These are phyloP conservation scores for Yamadazyma takamatsuzukensis DNA, from an alignment of 805 yeast species.

Conservation along the genomic window DNA sequence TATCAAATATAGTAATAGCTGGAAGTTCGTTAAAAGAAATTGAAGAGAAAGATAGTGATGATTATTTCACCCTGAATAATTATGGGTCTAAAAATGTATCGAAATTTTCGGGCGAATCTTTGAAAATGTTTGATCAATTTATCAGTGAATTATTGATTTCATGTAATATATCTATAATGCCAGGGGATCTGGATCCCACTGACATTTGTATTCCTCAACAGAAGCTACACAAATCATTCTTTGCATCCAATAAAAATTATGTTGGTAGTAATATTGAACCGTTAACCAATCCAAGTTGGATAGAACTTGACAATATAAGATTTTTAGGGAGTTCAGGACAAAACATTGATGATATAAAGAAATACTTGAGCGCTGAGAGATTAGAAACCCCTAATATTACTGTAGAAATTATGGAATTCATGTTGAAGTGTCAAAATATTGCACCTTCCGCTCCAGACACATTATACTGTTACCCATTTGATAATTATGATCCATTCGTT, in stretches of 20 bases:
- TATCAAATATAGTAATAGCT: constrained; percentile 58
- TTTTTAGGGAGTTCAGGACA: constrained; percentile 82
- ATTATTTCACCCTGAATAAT: constrained; percentile 35
- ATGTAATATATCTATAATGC: constrained; percentile 73
- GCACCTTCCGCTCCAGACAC: constrained; percentile 98
- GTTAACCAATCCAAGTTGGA: constrained; percentile 67
- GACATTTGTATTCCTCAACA: constrained; percentile 85
- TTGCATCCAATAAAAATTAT: constrained; percentile 44
- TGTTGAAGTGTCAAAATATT: constrained; percentile 78
- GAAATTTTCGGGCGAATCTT: constrained; percentile 45
- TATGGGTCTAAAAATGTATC: constrained; percentile 53
- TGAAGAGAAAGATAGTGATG: constrained; percentile 21
- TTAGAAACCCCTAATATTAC: constrained; percentile 40
- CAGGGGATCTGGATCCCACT: constrained; percentile 86
- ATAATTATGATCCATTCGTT: constrained; percentile 73
- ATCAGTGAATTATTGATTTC: constrained; percentile 53
- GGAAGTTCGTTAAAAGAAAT: constrained; percentile 60
- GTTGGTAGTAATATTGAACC: constrained; percentile 28
- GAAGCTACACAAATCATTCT: constrained; percentile 76
- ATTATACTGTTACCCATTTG: constrained; percentile 81
- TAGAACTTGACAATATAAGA: constrained; percentile 49
- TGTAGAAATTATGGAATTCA: constrained; percentile 49
- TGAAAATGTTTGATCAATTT: constrained; percentile 56
- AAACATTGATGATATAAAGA: constrained; percentile 71
- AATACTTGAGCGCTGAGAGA: constrained; percentile 46